Percentiles rank a stretch among this genome's conserved stretches.
Conservation (phyloP, 2,329 filamentous ascomycete genomes). For the Neoarthrinium moseri region DNA sequence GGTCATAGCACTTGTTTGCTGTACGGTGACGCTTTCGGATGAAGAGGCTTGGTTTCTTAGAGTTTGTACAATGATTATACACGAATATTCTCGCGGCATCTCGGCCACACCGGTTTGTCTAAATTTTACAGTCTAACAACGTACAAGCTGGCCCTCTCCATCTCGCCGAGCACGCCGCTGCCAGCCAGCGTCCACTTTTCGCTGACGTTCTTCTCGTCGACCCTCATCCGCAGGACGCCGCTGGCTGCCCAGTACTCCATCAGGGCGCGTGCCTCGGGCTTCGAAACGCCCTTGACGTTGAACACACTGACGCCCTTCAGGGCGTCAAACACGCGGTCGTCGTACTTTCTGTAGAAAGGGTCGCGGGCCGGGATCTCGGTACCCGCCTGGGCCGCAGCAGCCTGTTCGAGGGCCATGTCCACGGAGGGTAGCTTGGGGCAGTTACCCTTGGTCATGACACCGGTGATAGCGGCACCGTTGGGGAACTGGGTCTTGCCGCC, state of each 20-base stretch:
- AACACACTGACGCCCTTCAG: conserved; percentile 51
- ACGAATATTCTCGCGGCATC: background rate
- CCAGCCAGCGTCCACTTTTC: conserved; percentile 85
- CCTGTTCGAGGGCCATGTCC: conserved; percentile 63
- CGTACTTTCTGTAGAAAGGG: conserved; percentile 56
- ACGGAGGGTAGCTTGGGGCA: conserved; percentile 62
- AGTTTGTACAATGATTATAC: background rate
- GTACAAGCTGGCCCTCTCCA: conserved; percentile 65
- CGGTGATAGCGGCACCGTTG: conserved; percentile 80
- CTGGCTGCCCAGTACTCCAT: conserved; percentile 94
- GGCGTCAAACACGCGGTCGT: conserved; percentile 52
- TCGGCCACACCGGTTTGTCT: background rate
- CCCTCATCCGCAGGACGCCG: conserved; percentile 69
- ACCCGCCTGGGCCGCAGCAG: conserved; percentile 40
- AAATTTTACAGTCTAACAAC: conserved; percentile 11
- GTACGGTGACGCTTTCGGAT: too few species aligned
- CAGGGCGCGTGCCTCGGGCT: conserved; percentile 71
- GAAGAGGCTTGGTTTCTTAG: too few species aligned
- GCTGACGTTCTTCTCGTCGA: conserved; percentile 69
- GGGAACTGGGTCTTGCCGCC: conserved; percentile 54
- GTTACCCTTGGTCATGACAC: conserved; percentile 72
- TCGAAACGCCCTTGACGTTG: conserved; percentile 66
- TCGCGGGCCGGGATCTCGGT: conserved; percentile 39
- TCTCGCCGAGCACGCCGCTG: conserved; percentile 76
- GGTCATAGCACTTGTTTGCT: too few species aligned